These are phyloP conservation scores for Clavispora fructus DNA, from an alignment of 805 yeast genomes.

Conservation along the genomic window DNA sequence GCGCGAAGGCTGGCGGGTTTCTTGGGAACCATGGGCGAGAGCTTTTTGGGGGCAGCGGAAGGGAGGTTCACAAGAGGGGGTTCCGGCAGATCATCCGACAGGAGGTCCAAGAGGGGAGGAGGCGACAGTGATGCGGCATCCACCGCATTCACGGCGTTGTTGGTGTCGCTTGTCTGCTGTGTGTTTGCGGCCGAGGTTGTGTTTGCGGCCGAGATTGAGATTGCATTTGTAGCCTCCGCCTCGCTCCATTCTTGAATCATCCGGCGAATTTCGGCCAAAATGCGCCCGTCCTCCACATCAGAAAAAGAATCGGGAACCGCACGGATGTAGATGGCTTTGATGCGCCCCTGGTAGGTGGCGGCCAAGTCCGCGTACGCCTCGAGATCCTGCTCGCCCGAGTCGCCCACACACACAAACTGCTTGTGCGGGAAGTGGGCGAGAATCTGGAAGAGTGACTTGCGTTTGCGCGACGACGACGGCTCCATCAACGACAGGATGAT, in stretches of 20 bases:
- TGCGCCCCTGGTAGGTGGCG: slow-evolving; percentile 51
- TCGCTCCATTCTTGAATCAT: slow-evolving; percentile 13
- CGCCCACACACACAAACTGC: slow-evolving; percentile 83
- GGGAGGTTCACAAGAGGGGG: neutral
- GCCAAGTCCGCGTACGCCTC: slow-evolving; percentile 84
- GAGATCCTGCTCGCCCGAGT: slow-evolving; percentile 90
- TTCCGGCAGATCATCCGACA: neutral
- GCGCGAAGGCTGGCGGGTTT: slow-evolving; percentile 43
- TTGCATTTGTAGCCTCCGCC: too few relatives aligned
- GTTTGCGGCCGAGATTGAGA: too few relatives aligned
- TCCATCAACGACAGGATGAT: slow-evolving; percentile 77
- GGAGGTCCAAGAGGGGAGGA: neutral
- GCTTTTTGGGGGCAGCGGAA: neutral
- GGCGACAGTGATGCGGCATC: neutral
- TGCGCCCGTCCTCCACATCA: slow-evolving; percentile 39
- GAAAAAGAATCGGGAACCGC: slow-evolving; percentile 68
- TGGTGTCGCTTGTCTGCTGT: too few relatives aligned
- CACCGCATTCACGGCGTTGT: too few relatives aligned
- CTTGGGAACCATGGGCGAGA: slow-evolving; percentile 44
- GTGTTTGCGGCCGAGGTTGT: too few relatives aligned
- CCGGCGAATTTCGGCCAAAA: slow-evolving; percentile 26
- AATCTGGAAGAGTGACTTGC: slow-evolving; percentile 56
- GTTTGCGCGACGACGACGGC: slow-evolving; percentile 80
- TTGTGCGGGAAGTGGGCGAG: slow-evolving; percentile 70
- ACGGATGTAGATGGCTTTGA: slow-evolving; percentile 74